Evolutionary conservation across 176 grass and related monocot genomes (phyloP).

Genomic region (Zoysia pacifica): DNA sequence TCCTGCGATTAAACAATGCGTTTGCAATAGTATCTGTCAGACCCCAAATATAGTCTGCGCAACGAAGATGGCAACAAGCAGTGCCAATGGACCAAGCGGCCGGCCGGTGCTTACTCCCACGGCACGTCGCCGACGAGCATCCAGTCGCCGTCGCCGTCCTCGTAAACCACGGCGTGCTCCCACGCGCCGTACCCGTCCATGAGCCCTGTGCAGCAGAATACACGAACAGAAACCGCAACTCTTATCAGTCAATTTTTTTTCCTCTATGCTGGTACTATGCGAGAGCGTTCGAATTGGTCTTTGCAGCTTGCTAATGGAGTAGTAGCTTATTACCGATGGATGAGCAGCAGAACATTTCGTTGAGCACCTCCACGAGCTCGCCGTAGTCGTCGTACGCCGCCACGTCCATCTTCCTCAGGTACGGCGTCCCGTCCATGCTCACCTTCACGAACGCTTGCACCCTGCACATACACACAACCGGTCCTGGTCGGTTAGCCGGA

Average conservation of each 20-base stretch:
- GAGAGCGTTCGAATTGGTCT: too few relatives aligned
- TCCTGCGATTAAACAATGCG: conserved; percentile 35
- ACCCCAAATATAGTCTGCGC: neutral
- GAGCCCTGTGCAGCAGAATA: conserved; percentile 34
- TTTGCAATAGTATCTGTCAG: neutral
- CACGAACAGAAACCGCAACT: neutral
- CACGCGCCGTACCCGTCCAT: conserved; percentile 62
- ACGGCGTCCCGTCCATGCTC: conserved; percentile 90
- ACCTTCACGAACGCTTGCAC: conserved; percentile 80
- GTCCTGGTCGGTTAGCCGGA: neutral
- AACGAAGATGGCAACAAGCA: neutral
- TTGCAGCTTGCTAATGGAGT: neutral
- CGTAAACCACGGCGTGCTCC: conserved; percentile 81
- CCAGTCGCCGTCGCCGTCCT: conserved; percentile 95
- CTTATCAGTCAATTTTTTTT: neutral
- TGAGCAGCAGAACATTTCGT: conserved; percentile 74
- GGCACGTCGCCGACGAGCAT: conserved; percentile 99
- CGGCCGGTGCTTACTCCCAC: conserved; percentile 62
- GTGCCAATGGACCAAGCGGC: neutral
- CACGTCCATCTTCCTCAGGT: conserved; percentile 84
- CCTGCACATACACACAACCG: neutral
- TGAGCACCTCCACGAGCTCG: conserved; percentile 68
- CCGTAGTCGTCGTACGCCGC: conserved; percentile 63
- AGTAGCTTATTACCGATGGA: conserved; percentile 59
- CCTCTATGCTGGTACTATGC: too few relatives aligned